Base-by-base conservation (phyloP, 2,329 filamentous ascomycete species). In the Scorias spongiosa region DNA sequence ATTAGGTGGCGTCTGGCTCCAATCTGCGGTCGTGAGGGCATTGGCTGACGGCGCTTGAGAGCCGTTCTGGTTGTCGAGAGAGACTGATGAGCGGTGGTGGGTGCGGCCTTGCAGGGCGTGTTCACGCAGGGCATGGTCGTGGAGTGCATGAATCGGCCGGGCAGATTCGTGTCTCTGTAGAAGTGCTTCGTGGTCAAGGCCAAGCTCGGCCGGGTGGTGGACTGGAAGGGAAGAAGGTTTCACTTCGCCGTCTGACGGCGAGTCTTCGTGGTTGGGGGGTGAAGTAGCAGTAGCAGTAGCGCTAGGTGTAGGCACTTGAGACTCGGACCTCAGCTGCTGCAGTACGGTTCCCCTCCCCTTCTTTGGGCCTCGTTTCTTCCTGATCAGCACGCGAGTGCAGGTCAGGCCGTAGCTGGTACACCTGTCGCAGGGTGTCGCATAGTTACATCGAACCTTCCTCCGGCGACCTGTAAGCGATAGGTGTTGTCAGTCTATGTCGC, bases 381-480 rank as follows among this genome's bases (percentile, higher is more conserved):
- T 41, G 9, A 50, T 18, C 20, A 44, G 40, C n/a, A 45, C 38
- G 37, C 47, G 45, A 3, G 49, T 43, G 42, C 48, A 47, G 10
- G 38, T 26, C 10, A 50, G 41, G 14, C 42, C 28, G 26, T 46
- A 44, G 17, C 42, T 46, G 10, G 37, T 11, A 34, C 48, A 51
- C 29, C 49, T 36, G 30, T 49, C 47, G 42, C 49, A 51, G n/a
- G 47, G 49, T 15, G 30, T 40, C 6, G 38, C 44, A 41, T 51
- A 51, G 18, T 49, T 45, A 39, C 49, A 51, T 20, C 45, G 45
- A 8, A 51, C 47, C 17, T 51, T 51, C 2, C 49, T 42, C 18
- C 41, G 32, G 10, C 49, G 45, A 17, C 49, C 32, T 36, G 20
- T 7, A 7, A 3, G 20, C 20, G 20, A 26, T 26, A 26, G 20